A percentile compares a stretch with the other conserved stretches of the same genome.
Conservation (phyloP, 768 basidiomycete genomes). For the Boletus fagicola region DNA sequence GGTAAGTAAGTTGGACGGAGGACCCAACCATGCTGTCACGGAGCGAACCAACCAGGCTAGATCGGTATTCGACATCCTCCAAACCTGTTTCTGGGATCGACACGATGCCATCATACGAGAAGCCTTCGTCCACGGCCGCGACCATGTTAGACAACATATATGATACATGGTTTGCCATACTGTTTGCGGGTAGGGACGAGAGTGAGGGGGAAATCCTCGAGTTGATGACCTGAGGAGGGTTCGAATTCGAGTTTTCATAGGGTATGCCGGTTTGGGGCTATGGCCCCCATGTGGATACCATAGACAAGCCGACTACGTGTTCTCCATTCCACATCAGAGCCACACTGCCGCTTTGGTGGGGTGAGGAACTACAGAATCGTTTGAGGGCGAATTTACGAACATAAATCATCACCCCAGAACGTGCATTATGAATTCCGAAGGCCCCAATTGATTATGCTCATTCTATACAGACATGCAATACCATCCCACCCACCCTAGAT, state of each 20-base stretch:
- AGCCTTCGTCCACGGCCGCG: neutral
- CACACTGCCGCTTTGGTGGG: neutral
- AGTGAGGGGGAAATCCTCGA: neutral
- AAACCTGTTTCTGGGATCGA: slow-evolving; percentile 12
- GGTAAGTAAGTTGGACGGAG: neutral
- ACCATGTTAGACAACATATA: neutral
- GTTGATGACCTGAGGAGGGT: neutral
- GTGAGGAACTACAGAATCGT: neutral
- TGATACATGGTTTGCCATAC: neutral
- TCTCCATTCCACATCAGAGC: neutral
- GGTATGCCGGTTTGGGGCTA: neutral
- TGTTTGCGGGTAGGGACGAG: neutral
- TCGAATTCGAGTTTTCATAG: neutral
- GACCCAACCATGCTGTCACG: neutral
- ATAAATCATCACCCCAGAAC: neutral
- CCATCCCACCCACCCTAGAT: too few species aligned
- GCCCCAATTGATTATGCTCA: too few species aligned
- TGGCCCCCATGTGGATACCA: neutral
- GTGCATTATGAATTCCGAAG: neutral
- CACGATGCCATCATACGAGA: slow-evolving; percentile 10
- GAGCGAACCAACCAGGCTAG: slow-evolving; percentile 3
- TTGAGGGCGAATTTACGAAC: neutral
- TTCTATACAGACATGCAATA: neutral
- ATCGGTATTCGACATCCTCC: neutral
- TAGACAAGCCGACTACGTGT: neutral